phyloP scores from a whole-genome alignment of 768 basidiomycete species.

The Paxillus rubicundulus region DNA sequence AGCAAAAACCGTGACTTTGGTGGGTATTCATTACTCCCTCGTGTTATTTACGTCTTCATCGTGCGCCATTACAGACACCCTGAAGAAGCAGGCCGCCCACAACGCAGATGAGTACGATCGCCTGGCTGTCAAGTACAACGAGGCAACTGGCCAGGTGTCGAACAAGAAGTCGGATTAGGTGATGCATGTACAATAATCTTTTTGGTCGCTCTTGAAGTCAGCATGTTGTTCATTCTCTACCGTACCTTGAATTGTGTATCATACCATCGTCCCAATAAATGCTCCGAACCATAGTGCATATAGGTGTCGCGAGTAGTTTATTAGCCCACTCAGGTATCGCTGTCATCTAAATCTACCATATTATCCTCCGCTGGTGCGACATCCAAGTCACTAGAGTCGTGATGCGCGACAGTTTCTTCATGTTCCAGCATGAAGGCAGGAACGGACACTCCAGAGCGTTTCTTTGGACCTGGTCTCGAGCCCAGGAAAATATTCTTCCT shows the following conservation, averaged over 20 bases:
- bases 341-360: conserved; percentile 47
- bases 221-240: not conserved
- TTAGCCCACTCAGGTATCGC: not conserved
- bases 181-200: not conserved
- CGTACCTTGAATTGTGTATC: not conserved
- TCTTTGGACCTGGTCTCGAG: conserved; percentile 59
- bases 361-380: conserved; percentile 9
- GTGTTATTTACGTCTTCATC: not conserved
- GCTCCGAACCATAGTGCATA: too few species aligned
- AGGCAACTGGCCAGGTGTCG: conserved; percentile 56
- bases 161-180: conserved; percentile 65
- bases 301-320: too few species aligned
- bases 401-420: not conserved
- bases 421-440: conserved; percentile 32
- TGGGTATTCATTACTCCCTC: conserved; percentile 27
- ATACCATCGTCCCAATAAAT: not conserved
- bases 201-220: not conserved
- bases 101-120: conserved; percentile 81
- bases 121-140: conserved; percentile 74
- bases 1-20: conserved; percentile 66
- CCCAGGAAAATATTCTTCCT: conserved; percentile 56
- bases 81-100: conserved; percentile 80
- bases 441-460: conserved; percentile 57
- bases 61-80: conserved; percentile 47
- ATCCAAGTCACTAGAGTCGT: not conserved